Evolutionary conservation across 192 early-diverging fungal genomes (phyloP).

Genomic region (Phycomyces blakesleeanus): DNA sequence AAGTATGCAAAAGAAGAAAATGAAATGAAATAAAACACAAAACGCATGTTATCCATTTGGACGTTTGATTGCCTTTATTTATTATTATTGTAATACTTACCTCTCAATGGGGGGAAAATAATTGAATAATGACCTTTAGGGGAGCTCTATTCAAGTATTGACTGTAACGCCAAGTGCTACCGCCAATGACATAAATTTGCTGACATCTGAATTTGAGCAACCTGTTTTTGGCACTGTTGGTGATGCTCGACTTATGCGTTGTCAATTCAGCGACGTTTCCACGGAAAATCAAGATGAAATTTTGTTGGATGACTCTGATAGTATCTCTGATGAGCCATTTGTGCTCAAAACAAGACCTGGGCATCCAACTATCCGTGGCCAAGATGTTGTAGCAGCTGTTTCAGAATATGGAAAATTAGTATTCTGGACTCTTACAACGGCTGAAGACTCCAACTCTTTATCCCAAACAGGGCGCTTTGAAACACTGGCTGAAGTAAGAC

Average conservation of each 20-base stretch:
- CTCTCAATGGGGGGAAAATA: no score
- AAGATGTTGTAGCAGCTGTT: constrained; percentile 14
- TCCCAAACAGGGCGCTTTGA: constrained; percentile 18
- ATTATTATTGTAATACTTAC: no score
- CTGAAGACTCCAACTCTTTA: neutral
- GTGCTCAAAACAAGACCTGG: neutral
- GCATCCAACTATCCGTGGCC: constrained; percentile 16
- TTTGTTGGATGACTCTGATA: neutral
- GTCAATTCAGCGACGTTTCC: neutral
- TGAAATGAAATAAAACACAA: no score
- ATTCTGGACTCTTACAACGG: constrained; percentile 8
- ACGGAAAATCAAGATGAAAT: neutral
- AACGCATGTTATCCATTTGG: no score
- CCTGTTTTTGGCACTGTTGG: constrained; percentile 10
- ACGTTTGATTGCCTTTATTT: no score
- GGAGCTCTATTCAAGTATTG: neutral
- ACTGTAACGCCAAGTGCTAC: neutral
- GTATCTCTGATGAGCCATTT: neutral
- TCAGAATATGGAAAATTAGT: constrained; percentile 28
- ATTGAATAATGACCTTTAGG: no score
- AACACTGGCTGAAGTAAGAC: constrained; percentile 13
- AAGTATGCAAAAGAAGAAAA: constrained; percentile 11
- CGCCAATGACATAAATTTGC: neutral
- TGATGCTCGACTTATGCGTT: constrained; percentile 7
- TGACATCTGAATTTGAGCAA: constrained; percentile 13